Conservation (phyloP, 1,139 yeast species). For the Kluyveromyces marxianus region DNA sequence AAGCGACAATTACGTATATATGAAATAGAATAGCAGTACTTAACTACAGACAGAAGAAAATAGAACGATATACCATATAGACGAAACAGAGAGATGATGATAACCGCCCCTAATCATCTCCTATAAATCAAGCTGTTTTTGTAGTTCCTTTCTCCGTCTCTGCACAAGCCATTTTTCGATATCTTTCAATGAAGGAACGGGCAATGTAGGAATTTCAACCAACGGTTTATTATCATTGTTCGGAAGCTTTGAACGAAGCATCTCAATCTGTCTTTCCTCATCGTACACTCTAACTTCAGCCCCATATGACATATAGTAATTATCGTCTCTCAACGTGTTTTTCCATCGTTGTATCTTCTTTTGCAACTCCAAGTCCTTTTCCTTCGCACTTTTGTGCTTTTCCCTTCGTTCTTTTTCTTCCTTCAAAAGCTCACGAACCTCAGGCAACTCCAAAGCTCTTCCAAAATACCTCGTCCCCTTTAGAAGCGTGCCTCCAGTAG, state of each 20-base stretch:
- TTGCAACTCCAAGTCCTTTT: slow-evolving; percentile 19
- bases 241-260: slow-evolving; percentile 3
- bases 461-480: slow-evolving; percentile 70
- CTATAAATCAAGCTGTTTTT: slow-evolving; percentile 16
- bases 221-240: slow-evolving; percentile 3
- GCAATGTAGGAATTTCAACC: slow-evolving; percentile 5
- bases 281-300: slow-evolving; percentile 23
- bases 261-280: slow-evolving; percentile 5
- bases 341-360: slow-evolving; percentile 15
- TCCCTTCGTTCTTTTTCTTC: slow-evolving; percentile 30
- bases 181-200: slow-evolving; percentile 13
- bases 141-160: slow-evolving; percentile 16
- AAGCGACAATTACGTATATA: neutral
- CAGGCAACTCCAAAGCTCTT: slow-evolving; percentile 73
- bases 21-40: neutral
- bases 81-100: neutral
- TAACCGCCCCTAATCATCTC: neutral
- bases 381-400: slow-evolving; percentile 16
- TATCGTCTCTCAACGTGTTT: slow-evolving; percentile 28
- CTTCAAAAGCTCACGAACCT: slow-evolving; percentile 50
- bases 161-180: slow-evolving; percentile 20
- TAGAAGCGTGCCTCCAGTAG: slow-evolving; percentile 18
- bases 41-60: neutral
- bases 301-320: slow-evolving; percentile 44
- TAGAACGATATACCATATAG: neutral